Conservation (phyloP, 805 yeast genomes). For the Candida sithepensis region DNA sequence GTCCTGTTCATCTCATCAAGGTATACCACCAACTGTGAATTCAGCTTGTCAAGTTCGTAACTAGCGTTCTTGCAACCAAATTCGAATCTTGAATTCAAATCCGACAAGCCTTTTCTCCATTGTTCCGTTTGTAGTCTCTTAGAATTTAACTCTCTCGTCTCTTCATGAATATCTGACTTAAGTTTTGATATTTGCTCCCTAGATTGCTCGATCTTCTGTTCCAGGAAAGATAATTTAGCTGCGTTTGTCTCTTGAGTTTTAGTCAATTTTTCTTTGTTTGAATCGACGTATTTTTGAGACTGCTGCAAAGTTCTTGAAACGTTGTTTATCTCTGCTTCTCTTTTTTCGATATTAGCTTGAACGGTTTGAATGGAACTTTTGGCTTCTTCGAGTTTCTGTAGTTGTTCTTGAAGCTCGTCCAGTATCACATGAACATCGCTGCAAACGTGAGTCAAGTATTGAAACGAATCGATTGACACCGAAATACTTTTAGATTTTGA, state of each 20-base stretch:
- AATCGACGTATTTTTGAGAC: slow-evolving; percentile 46
- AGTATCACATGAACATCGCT: slow-evolving; percentile 38
- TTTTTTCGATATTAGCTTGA: slow-evolving; percentile 33
- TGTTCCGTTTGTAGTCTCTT: slow-evolving; percentile 38
- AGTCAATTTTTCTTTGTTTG: slow-evolving; percentile 43
- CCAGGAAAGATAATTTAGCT: slow-evolving; percentile 41
- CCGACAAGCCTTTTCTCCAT: slow-evolving; percentile 27
- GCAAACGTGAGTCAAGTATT: slow-evolving; percentile 45
- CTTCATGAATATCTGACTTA: slow-evolving; percentile 43
- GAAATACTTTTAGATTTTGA: slow-evolving; percentile 46
- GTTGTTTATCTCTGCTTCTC: slow-evolving; percentile 40
- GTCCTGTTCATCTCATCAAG: slow-evolving; percentile 45
- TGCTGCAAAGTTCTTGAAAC: slow-evolving; percentile 42
- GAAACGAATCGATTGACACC: slow-evolving; percentile 55
- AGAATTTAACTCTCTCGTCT: slow-evolving; percentile 46
- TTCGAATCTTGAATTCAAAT: slow-evolving; percentile 39
- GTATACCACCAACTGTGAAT: slow-evolving; percentile 52
- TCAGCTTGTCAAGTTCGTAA: slow-evolving; percentile 50
- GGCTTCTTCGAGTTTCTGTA: slow-evolving; percentile 36
- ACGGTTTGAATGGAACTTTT: slow-evolving; percentile 24
- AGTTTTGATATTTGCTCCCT: slow-evolving; percentile 45
- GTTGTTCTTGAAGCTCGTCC: slow-evolving; percentile 49
- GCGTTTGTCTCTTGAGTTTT: slow-evolving; percentile 42
- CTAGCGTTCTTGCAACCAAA: slow-evolving; percentile 51
- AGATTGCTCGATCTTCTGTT: slow-evolving; percentile 40